Evolutionary conservation across 2,329 filamentous ascomycete genomes (phyloP).

Genomic region (Xenoacremonium recifei): DNA sequence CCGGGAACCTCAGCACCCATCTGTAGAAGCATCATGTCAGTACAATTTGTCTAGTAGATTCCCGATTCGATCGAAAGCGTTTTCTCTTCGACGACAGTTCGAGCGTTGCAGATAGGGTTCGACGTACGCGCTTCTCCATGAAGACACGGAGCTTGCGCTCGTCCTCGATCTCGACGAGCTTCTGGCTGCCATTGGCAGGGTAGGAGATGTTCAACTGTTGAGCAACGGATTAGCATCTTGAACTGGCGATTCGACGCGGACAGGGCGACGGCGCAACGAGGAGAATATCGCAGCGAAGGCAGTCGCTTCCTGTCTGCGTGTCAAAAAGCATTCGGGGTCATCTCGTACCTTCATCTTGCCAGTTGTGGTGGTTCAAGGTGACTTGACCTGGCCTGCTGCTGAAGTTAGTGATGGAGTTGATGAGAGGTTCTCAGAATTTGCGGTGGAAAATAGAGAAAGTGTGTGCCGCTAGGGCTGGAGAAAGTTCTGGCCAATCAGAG

Average conservation of each 20-base stretch:
- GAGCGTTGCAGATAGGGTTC: slow-evolving; percentile 15
- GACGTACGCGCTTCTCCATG: slow-evolving; percentile 91
- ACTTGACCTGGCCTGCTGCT: slow-evolving; percentile 41
- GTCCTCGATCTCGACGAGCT: slow-evolving; percentile 98
- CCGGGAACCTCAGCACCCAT: slow-evolving; percentile 91
- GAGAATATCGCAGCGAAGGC: no score
- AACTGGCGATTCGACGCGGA: no score
- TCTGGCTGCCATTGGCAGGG: slow-evolving; percentile 99
- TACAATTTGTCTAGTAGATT: no score
- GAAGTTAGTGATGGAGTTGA: slow-evolving; percentile 37
- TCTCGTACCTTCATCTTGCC: slow-evolving; percentile 48
- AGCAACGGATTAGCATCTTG: slow-evolving; percentile 34
- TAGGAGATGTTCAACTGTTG: slow-evolving; percentile 67
- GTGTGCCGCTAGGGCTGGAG: slow-evolving; percentile 42
- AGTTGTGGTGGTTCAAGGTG: slow-evolving; percentile 44
- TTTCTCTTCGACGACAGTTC: slow-evolving; percentile 7
- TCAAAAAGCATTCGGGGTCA: neutral
- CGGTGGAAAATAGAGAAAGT: slow-evolving; percentile 38
- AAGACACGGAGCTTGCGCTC: slow-evolving; percentile 98
- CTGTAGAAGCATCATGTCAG: slow-evolving; percentile 42
- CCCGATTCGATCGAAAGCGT: no score
- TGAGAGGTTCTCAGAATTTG: slow-evolving; percentile 33
- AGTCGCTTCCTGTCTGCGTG: neutral
- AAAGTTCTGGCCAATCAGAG: slow-evolving; percentile 32
- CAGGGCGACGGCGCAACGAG: slow-evolving; percentile 1